Evolutionary conservation across 352 stramenopile species (phyloP).

Genomic region (Pythium sukuiense): DNA sequence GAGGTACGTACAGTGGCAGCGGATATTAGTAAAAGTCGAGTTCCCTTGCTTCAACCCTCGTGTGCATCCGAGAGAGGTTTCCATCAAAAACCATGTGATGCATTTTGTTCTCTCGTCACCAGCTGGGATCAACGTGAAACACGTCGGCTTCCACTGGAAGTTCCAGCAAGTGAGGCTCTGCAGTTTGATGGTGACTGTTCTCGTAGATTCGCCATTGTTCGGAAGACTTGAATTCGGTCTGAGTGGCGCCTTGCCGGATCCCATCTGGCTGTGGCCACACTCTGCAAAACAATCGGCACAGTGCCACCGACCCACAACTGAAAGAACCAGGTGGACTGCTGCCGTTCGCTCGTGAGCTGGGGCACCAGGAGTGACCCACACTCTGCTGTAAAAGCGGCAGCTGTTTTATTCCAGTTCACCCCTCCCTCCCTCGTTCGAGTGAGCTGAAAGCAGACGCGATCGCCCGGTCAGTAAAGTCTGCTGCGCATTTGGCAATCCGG

Average conservation of each 20-base stretch:
- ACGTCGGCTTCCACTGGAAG: not conserved
- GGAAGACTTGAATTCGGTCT: not conserved
- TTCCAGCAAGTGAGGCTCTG: too few relatives aligned
- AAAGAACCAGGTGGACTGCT: not conserved
- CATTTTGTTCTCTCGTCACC: constrained; percentile 1
- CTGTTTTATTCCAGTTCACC: not conserved
- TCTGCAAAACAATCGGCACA: not conserved
- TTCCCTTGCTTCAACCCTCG: not conserved
- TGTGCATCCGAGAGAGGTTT: not conserved
- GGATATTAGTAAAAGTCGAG: not conserved
- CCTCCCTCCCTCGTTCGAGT: not conserved
- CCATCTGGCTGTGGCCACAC: constrained; percentile 13
- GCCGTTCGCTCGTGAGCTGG: constrained; percentile 2
- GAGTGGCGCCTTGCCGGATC: constrained; percentile 14
- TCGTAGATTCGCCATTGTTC: not conserved
- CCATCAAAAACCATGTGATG: not conserved
- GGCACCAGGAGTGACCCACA: not conserved
- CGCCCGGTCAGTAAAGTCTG: not conserved
- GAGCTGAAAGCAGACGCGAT: not conserved
- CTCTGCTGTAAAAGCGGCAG: not conserved
- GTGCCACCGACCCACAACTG: not conserved
- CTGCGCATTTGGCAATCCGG: constrained; percentile 18
- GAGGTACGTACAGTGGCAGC: not conserved
- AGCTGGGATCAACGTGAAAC: not conserved
- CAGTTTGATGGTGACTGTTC: not conserved